These are phyloP conservation scores for Pichia membranifaciens DNA, from an alignment of 805 yeast species.

Conservation along the genomic window DNA sequence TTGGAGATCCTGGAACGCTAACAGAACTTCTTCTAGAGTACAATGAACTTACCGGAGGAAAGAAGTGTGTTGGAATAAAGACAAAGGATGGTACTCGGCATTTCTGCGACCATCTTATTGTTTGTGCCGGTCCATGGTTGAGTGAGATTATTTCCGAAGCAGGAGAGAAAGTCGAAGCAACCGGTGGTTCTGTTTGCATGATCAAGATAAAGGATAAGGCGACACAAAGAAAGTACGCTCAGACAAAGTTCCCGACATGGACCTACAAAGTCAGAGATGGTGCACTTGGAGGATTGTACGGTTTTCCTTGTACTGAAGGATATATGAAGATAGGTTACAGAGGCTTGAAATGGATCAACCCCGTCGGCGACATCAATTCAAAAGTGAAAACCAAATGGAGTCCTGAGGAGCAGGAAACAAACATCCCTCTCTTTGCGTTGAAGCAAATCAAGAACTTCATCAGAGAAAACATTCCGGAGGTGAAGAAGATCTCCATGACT, in stretches of 20 bases:
- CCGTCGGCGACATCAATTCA: constrained; percentile 19
- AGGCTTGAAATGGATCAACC: constrained; percentile 30
- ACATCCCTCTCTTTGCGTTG: constrained; percentile 28
- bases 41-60: constrained; percentile 8
- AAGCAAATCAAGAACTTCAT: constrained; percentile 23
- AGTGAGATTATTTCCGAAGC: constrained; percentile 27
- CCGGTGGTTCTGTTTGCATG: constrained; percentile 28
- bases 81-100: constrained; percentile 23
- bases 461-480: constrained; percentile 25
- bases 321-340: constrained; percentile 28
- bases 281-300: constrained; percentile 29
- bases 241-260: constrained; percentile 25
- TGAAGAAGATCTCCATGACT: constrained; percentile 20
- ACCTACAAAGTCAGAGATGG: constrained; percentile 28
- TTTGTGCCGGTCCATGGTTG: constrained; percentile 29
- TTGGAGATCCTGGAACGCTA: constrained; percentile 20
- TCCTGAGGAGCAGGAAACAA: constrained; percentile 18
- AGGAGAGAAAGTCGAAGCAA: constrained; percentile 24
- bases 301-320: constrained; percentile 27
- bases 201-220: constrained; percentile 20
- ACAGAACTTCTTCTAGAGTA: constrained; percentile 14
- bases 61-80: constrained; percentile 22
- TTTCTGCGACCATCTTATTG: constrained; percentile 20
- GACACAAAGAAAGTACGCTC: constrained; percentile 18
- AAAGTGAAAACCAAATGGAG: constrained; percentile 26